Evolutionary conservation across 2,329 filamentous ascomycete species (phyloP), one percentile per base, ranked within the genome.

Genomic region (Diplodia intermedia): DNA sequence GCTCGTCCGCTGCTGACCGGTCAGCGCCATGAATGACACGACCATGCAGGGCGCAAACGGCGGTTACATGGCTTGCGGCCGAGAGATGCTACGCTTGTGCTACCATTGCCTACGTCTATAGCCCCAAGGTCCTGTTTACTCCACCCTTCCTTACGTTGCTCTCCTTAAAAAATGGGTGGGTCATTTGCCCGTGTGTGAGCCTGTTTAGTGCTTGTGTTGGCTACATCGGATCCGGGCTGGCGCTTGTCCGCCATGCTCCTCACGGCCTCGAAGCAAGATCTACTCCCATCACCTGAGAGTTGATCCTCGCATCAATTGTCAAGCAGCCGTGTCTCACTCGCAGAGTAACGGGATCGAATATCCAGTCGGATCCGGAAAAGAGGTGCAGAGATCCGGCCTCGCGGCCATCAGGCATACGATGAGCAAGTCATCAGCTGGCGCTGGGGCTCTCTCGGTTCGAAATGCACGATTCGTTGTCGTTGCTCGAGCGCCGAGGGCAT

Each of bases 231-330:
- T 26, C 29, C 29, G 57, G 57, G 33, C 18, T 49, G 9, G 57
- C 6, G 20, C 15, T 43, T 40, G 9, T 49, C 33, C 57, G 38
- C 23, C 15, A 2, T 61, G 15, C 56, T 33, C 56, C 31, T 61
- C 38, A 38, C 36, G 23, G 29, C 20, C n/a, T n/a, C 14, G 40
- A 11, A 26, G 5, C 33, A n/a, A 47, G 40, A 33, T 36, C 26
- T n/a, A 31, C 47, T 40, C 15, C 60, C 47, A 50, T 63, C 60
- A 63, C 60, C 60, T 63, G 60, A 63, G 60, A 49, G 26, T 31
- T 29, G 43, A 49, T 38, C 43, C 50, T 47, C 40, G 20, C 31
- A 47, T 20, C 36, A 14, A 7, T 60, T 14, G 36, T 15, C 47
- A 31, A 23, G 29, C 47, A 31, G 26, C 38, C 47, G 31, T 52